Percentiles rank a stretch among this genome's conserved stretches.
These are phyloP conservation scores for Candida silvicultrix DNA, from an alignment of 805 yeast species.

Conservation along the genomic window DNA sequence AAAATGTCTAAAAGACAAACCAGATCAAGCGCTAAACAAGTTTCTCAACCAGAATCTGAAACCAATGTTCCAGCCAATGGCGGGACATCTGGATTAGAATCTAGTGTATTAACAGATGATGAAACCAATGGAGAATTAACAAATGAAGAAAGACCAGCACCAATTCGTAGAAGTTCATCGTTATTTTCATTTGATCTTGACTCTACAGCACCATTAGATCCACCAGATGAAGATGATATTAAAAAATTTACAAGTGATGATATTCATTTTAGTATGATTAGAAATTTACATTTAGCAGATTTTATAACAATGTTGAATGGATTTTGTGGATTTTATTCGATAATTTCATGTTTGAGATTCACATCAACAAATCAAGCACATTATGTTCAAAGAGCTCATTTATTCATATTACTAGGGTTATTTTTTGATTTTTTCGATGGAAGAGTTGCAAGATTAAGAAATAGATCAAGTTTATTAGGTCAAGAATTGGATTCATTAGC, in stretches of 20 bases:
- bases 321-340: constrained; percentile 87
- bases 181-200: constrained; percentile 39
- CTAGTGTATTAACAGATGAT: constrained; percentile 7
- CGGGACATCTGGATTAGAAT: constrained; percentile 14
- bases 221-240: constrained; percentile 74
- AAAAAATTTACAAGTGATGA: constrained; percentile 74
- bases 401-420: constrained; percentile 83
- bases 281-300: constrained; percentile 92
- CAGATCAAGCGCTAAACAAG: constrained; percentile 9
- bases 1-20: constrained; percentile 15
- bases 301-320: constrained; percentile 93
- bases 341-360: constrained; percentile 78
- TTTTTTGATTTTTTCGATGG: constrained; percentile 97
- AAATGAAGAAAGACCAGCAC: constrained; percentile 10
- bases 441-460: constrained; percentile 90
- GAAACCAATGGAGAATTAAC: neutral
- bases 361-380: constrained; percentile 62
- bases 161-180: constrained; percentile 46
- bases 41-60: neutral
- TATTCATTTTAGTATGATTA: constrained; percentile 79
- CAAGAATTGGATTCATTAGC: constrained; percentile 97
- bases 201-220: constrained; percentile 48
- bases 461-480: constrained; percentile 89
- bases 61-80: constrained; percentile 2
- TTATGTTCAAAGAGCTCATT: constrained; percentile 82